Evolutionary conservation across 768 basidiomycete species (phyloP), one percentile per base, ranked within the genome.

Genomic region (Boletus vinaceobasis): DNA sequence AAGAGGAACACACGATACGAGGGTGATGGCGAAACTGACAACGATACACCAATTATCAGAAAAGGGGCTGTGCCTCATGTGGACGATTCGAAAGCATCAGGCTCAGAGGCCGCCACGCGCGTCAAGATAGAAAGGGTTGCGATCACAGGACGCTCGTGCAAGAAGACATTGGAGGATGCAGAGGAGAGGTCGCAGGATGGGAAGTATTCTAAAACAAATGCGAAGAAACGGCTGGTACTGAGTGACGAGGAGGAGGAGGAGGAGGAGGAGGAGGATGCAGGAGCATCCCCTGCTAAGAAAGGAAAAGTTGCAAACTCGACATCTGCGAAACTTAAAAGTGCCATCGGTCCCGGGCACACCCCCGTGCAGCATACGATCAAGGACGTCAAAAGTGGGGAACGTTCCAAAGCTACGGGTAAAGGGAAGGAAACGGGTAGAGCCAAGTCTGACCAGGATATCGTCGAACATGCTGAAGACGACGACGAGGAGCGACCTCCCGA

Each of bases 281-380:
- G 1, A 13, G 31, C 39, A 38, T 51, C 43, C 0, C 52, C 60
- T 7, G 6, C 38, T 31, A 68, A 70, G 63, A 65, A 53, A 49
- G 43, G 44, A n/a, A 67, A 46, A 9, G 43, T 15, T 36, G 17
- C 42, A 13, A 55, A 29, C 8, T 43, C 54, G 27, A 53, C 35
- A 0, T 29, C 52, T 36, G 35, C 29, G 19, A 56, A 56, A 45
- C 9, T 38, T 9, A 39, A 46, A 31, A 6, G 11, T n/a, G 6
- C 4, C 11, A 8, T 31, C 6, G 50, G 47, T 7, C 17, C 33
- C 26, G 44, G 48, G 8, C 21, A 26, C n/a, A n/a, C 40, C 3
- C 36, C 26, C 3, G 8, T 9, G 3, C 26, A 15, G 7, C 45
- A 7, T 26, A 31, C 43, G 19, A 33, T 10, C 33, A 49, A 39